Evolutionary conservation across 225 moss, liverwort and hornwort genomes (phyloP).

Genomic region (Lunularia cruciata): DNA sequence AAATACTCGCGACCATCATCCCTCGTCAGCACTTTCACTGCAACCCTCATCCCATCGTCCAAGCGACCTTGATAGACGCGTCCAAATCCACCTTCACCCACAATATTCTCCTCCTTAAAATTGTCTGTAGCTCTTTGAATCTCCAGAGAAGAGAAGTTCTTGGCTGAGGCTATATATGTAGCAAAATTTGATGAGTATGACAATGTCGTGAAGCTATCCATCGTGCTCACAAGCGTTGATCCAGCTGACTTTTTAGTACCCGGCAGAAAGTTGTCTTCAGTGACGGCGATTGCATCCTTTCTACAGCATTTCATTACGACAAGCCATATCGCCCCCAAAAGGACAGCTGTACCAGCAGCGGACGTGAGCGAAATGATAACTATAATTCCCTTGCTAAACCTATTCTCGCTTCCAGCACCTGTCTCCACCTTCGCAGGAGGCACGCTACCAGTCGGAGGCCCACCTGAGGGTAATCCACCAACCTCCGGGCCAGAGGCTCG

Average conservation of each 20-base stretch:
- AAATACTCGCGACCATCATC: conserved; percentile 70
- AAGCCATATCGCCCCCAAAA: conserved; percentile 61
- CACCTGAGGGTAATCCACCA: neutral
- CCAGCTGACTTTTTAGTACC: conserved; percentile 34
- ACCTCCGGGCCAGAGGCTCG: conserved; percentile 13
- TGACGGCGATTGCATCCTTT: conserved; percentile 42
- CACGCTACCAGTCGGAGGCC: neutral
- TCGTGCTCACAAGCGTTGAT: conserved; percentile 58
- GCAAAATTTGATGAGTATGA: conserved; percentile 74
- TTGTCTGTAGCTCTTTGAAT: conserved; percentile 70
- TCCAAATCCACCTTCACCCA: conserved; percentile 89
- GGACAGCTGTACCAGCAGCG: conserved; percentile 53
- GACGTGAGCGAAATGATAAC: conserved; percentile 63
- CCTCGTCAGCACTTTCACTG: conserved; percentile 69
- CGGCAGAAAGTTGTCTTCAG: conserved; percentile 35
- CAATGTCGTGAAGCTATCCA: conserved; percentile 57
- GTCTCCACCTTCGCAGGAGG: conserved; percentile 1
- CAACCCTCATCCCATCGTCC: conserved; percentile 67
- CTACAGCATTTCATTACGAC: conserved; percentile 28
- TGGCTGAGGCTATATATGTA: conserved; percentile 61
- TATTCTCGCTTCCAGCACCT: conserved; percentile 11
- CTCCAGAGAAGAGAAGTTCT: conserved; percentile 62
- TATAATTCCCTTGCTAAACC: conserved; percentile 51
- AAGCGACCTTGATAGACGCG: conserved; percentile 77
- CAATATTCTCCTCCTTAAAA: conserved; percentile 66